Percentiles rank a stretch among this genome's conserved stretches.
phyloP scores from a whole-genome alignment of 768 basidiomycete species.

The Omphalotus guepiniiformis region DNA sequence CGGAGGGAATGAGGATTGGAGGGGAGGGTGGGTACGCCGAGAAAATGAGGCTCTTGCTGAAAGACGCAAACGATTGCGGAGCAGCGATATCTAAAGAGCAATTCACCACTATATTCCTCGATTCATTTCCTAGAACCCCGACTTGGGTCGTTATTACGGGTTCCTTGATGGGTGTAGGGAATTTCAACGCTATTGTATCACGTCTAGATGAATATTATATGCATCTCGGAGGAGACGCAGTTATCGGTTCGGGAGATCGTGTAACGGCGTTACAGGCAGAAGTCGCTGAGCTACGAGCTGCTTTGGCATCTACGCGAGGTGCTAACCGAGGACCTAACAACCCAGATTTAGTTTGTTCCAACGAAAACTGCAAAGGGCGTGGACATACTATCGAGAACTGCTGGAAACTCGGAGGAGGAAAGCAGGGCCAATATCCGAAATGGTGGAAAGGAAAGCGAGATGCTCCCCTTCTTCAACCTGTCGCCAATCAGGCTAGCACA shows the following conservation, averaged over 20 bases:
- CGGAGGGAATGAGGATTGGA: not conserved
- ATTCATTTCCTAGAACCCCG: not conserved
- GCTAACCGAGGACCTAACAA: not conserved
- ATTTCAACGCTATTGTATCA: not conserved
- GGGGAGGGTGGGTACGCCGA: not conserved
- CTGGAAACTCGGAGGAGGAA: slow-evolving; percentile 21
- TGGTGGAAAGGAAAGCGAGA: slow-evolving; percentile 9
- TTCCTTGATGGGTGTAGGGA: not conserved
- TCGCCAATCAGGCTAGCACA: not conserved
- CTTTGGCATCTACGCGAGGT: not conserved
- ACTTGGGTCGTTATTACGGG: not conserved
- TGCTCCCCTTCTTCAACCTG: not conserved
- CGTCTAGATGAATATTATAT: not conserved
- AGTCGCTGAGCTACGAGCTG: not conserved
- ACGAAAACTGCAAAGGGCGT: slow-evolving; percentile 15
- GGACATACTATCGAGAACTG: slow-evolving; percentile 18
- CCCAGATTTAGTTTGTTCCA: not conserved
- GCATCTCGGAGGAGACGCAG: not conserved
- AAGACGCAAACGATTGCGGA: not conserved
- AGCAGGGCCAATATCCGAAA: slow-evolving; percentile 18
- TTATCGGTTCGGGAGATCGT: not conserved
- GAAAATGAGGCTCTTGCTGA: too few species aligned
- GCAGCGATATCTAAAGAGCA: not conserved
- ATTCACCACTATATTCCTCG: not conserved
- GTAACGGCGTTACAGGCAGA: not conserved